These are phyloP conservation scores for Inosperma sp. DNA, from an alignment of 768 basidiomycete genomes.

Conservation along the genomic window DNA sequence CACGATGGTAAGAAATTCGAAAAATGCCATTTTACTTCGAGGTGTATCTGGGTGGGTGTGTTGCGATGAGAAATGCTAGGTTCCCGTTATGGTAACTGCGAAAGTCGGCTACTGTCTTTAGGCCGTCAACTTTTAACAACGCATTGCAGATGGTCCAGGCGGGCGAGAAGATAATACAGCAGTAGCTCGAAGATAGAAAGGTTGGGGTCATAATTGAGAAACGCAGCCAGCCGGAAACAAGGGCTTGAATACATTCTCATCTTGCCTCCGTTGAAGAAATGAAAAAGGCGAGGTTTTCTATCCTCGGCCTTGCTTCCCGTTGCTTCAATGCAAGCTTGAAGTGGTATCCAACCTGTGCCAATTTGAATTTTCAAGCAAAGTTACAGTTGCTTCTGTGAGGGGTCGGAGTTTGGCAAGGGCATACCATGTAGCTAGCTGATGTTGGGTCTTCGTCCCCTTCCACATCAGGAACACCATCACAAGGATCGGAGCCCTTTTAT, in stretches of 20 bases:
- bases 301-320: constrained; percentile 9
- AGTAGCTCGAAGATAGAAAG: no score
- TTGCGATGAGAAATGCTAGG: no score
- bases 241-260: constrained; percentile 13
- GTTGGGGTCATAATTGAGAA: no score
- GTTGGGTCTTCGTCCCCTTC: background rate
- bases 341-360: constrained; percentile 13
- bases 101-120: no score
- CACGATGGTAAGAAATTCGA: no score
- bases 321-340: constrained; percentile 9
- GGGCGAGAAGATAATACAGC: no score
- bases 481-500: background rate
- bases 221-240: constrained; percentile 20
- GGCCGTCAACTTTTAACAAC: no score
- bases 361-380: constrained; percentile 20
- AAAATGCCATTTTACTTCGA: no score
- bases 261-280: constrained; percentile 15
- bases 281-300: constrained; percentile 13
- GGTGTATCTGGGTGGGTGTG: no score
- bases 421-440: background rate
- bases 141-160: no score
- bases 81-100: no score
- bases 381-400: constrained; percentile 19
- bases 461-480: background rate
- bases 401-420: constrained; percentile 12